Base-by-base conservation (phyloP, 495 filamentous ascomycete genomes). In the Tricharina praecox region DNA sequence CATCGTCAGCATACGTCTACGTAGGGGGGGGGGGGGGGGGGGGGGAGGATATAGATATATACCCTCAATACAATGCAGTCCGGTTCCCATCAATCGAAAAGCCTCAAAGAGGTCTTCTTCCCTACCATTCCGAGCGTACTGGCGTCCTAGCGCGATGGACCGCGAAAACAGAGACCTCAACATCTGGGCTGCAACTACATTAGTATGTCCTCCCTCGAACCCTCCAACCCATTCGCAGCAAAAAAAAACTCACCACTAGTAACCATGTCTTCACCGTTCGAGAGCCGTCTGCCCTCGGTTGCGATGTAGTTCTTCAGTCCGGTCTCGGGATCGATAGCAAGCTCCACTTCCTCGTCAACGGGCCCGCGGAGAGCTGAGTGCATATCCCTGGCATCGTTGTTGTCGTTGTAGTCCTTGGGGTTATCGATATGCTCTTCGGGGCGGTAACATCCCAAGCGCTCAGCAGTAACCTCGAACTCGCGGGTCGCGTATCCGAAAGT, bases 291-390 rank as follows among this genome's bases (percentile, higher is more conserved):
- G 37, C 73, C 65, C 60, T 93, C 85, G 34, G 82, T 82, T 19
- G 86, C 83, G 61, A 93, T 93, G 57, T 93, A 93, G 54, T 80
- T 83, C 65, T 94, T 94, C 64, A 93, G 67, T 34, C 85, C 85
- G n/a, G 78, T 84, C 49, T 76, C 67, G 1, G 66, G 66, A 55
- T 94, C 80, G 54, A 94, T 74, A 13, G 70, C 74, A 15, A 94
- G 70, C 64, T 94, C 86, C 16, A 74, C 70, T 25, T 68, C 58
- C 64, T 93, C 85, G 53, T 93, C 75, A 23, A 94, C 68, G 0
- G 82, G 85, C 3, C 78, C 84, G 44, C 86, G 78, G 39, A 94
- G 76, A n/a, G 47, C 81, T 75, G 43, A 53, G 67, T 55, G 93
- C 80, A 54, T 85, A 92, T 50, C 78, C 63, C n/a, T n/a, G n/a